Conservation (phyloP, 441 rosid genomes). For the Raphanus hybrid region DNA sequence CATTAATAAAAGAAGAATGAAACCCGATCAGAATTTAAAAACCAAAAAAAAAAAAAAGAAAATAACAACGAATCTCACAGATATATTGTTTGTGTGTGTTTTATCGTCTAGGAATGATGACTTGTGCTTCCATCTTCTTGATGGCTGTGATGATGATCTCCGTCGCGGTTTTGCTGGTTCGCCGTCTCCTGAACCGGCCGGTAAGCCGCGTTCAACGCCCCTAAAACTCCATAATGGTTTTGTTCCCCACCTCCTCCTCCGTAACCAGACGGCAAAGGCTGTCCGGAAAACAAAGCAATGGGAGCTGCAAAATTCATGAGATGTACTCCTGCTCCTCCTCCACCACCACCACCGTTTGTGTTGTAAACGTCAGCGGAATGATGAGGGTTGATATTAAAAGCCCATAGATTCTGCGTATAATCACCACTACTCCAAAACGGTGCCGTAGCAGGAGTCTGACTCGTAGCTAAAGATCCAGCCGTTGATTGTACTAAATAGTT, state of each 20-base stretch:
- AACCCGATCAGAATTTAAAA: constrained; percentile 27
- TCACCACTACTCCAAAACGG: constrained; percentile 64
- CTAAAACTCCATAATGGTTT: constrained; percentile 65
- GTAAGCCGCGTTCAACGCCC: constrained; percentile 63
- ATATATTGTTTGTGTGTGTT: constrained; percentile 25
- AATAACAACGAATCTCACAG: constrained; percentile 46
- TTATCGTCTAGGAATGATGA: constrained; percentile 48
- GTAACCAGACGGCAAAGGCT: constrained; percentile 58
- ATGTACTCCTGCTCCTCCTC: constrained; percentile 54
- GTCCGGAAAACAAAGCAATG: constrained; percentile 70
- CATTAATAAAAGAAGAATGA: constrained; percentile 38
- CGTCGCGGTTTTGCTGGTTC: constrained; percentile 37
- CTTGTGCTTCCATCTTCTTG: constrained; percentile 55
- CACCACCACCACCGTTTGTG: constrained; percentile 17
- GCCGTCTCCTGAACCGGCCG: constrained; percentile 50
- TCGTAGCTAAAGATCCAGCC: constrained; percentile 61
- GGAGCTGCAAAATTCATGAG: constrained; percentile 79
- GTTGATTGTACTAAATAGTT: constrained; percentile 67
- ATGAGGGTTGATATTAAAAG: constrained; percentile 42
- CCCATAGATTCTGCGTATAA: constrained; percentile 42
- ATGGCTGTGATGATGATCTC: constrained; percentile 52
- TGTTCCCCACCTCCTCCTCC: constrained; percentile 47
- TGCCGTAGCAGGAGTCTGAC: constrained; percentile 60
- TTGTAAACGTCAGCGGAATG: constrained; percentile 33
- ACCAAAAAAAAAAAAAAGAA: constrained; percentile 34